A percentile compares a stretch with the other conserved stretches of the same genome.
Conservation (phyloP, 164 flowering plant genomes). For the Vitis rupestris region DNA sequence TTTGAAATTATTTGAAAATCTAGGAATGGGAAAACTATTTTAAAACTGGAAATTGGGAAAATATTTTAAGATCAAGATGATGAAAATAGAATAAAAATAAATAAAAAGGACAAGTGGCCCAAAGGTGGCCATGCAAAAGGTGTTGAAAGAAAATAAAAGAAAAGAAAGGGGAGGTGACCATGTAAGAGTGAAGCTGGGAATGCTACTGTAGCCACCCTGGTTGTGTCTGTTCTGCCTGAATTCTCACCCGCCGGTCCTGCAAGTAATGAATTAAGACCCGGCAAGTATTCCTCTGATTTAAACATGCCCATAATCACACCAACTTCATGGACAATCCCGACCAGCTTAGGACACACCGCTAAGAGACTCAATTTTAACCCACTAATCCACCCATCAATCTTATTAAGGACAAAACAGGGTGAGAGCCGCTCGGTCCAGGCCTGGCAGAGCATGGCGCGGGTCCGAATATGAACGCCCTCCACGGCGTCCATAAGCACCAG, state of each 20-base stretch:
- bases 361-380: conserved; percentile 71
- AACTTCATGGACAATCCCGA: conserved; percentile 81
- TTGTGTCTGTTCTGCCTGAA: background rate
- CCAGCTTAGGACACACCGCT: conserved; percentile 67
- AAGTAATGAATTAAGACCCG: conserved; percentile 80
- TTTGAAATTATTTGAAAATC: no score
- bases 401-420: conserved; percentile 81
- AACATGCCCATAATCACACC: conserved; percentile 77
- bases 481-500: conserved; percentile 81
- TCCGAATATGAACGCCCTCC: conserved; percentile 91
- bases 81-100: no score
- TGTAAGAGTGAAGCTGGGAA: no score
- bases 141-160: no score
- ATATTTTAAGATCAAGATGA: no score
- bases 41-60: no score
- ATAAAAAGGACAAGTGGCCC: no score
- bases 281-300: conserved; percentile 82
- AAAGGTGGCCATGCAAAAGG: no score
- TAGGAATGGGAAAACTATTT: no score
- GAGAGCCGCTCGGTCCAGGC: conserved; percentile 86
- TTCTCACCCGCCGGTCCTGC: conserved; percentile 41
- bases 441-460: conserved; percentile 86
- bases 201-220: no score
- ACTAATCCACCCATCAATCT: conserved; percentile 76
- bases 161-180: no score